These are phyloP conservation scores for Pseudocercospora macadamiae DNA, from an alignment of 2,329 filamentous ascomycete genomes.

Conservation along the genomic window DNA sequence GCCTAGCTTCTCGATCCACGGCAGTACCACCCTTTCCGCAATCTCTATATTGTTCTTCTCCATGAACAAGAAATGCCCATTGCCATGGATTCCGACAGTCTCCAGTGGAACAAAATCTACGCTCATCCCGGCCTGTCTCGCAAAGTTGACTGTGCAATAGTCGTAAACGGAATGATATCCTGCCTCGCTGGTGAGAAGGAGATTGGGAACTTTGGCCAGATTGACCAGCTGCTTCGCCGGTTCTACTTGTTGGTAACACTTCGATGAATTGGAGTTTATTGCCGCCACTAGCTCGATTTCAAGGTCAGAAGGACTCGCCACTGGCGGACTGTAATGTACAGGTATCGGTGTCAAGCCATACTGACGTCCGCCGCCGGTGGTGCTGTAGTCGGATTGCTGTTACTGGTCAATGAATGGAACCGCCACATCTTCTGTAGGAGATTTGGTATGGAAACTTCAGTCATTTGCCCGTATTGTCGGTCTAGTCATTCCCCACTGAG, in stretches of 20 bases:
- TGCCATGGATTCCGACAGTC: conserved; percentile 52
- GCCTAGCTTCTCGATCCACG: conserved; percentile 19
- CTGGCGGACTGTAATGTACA: conserved; percentile 40
- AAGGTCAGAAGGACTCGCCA: conserved; percentile 31
- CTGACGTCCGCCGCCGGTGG: conserved; percentile 23
- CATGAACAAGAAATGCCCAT: conserved; percentile 60
- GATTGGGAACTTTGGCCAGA: conserved; percentile 51
- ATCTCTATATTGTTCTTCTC: conserved; percentile 56
- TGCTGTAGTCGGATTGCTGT: conserved; percentile 6
- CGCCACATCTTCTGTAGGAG: background rate
- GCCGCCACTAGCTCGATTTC: conserved; percentile 30
- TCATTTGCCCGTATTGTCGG: no score
- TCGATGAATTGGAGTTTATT: conserved; percentile 33
- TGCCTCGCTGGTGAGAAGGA: conserved; percentile 57
- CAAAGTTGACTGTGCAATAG: conserved; percentile 56
- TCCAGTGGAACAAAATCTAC: conserved; percentile 52
- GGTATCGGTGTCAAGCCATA: conserved; percentile 42
- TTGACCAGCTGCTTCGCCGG: conserved; percentile 52
- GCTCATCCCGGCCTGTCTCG: conserved; percentile 56
- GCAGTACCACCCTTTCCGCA: conserved; percentile 39
- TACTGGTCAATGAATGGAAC: background rate
- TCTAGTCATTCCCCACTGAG: no score
- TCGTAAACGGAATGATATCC: conserved; percentile 60
- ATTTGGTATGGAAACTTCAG: no score
- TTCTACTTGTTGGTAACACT: conserved; percentile 45